Evolutionary conservation across 163 green algal species (phyloP).

Genomic region (Prototheca wickerhamii): DNA sequence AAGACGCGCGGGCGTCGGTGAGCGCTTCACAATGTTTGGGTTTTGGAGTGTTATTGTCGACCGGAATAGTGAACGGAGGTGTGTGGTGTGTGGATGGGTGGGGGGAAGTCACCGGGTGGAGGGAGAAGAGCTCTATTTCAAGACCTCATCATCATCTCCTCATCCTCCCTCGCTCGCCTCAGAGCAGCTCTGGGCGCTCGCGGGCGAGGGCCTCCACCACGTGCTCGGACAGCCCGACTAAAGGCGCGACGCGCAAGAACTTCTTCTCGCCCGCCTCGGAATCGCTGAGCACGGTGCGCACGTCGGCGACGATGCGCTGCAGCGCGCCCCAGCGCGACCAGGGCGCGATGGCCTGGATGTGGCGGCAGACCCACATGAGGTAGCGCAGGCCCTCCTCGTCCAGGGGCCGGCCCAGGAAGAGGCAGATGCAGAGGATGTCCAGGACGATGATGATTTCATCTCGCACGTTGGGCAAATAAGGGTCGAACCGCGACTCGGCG

Average conservation of each 20-base stretch:
- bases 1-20: too few relatives aligned
- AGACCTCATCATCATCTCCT: too few relatives aligned
- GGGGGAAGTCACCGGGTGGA: too few relatives aligned
- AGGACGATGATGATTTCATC: conserved; percentile 16
- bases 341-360: background rate
- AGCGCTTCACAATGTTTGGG: too few relatives aligned
- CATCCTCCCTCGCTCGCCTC: too few relatives aligned
- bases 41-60: too few relatives aligned
- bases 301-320: background rate
- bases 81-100: too few relatives aligned
- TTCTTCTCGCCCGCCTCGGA: background rate
- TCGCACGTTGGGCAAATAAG: background rate
- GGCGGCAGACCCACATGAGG: conserved; percentile 23
- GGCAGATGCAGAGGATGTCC: conserved; percentile 13
- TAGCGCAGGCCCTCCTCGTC: conserved; percentile 28
- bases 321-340: background rate
- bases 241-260: background rate
- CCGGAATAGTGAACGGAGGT: too few relatives aligned
- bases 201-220: too few relatives aligned
- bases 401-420: conserved; percentile 12
- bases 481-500: background rate
- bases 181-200: too few relatives aligned
- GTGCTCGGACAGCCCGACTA: conserved; percentile 1
- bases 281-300: background rate
- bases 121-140: too few relatives aligned